Conservation (phyloP, 1,284 basidiomycete species). For the Vanrija humicola region DNA sequence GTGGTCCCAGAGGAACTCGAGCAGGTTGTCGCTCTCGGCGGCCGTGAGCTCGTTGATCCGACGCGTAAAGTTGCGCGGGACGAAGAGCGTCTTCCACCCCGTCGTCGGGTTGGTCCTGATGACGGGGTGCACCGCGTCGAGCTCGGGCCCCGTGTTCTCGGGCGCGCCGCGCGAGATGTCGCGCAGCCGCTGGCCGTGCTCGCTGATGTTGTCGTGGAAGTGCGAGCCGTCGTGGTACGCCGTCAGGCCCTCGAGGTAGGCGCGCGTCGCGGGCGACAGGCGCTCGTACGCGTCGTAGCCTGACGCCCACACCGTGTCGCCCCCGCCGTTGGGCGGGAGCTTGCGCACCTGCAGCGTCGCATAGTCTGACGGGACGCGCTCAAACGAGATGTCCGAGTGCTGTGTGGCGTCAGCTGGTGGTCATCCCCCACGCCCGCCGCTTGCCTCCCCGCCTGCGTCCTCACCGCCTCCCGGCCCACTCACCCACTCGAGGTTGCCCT, state of each 20-base stretch:
- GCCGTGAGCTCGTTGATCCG: slow-evolving; percentile 59
- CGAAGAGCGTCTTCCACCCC: slow-evolving; percentile 71
- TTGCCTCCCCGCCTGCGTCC: too few species aligned
- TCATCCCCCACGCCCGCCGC: background rate
- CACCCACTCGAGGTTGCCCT: background rate
- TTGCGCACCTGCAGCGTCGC: slow-evolving; percentile 49
- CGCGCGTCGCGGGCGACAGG: slow-evolving; percentile 32
- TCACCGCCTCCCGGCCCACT: background rate
- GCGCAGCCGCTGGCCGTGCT: background rate
- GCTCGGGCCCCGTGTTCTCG: slow-evolving; percentile 57
- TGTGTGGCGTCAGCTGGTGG: slow-evolving; percentile 5
- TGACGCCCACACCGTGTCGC: slow-evolving; percentile 50
- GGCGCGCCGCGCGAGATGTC: slow-evolving; percentile 53
- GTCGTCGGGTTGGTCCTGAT: slow-evolving; percentile 54
- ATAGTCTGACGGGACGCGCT: slow-evolving; percentile 59
- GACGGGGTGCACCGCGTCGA: slow-evolving; percentile 61
- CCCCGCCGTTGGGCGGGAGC: slow-evolving; percentile 52
- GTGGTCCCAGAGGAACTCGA: slow-evolving; percentile 23
- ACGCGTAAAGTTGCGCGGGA: slow-evolving; percentile 61
- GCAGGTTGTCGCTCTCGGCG: slow-evolving; percentile 53
- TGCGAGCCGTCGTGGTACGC: slow-evolving; percentile 57
- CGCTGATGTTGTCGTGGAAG: slow-evolving; percentile 50
- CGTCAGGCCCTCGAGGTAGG: slow-evolving; percentile 45
- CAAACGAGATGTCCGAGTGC: slow-evolving; percentile 22
- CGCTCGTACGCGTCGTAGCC: slow-evolving; percentile 53